phyloP scores from a whole-genome alignment of 2,329 filamentous ascomycete genomes.

The Zarea fungicola region DNA sequence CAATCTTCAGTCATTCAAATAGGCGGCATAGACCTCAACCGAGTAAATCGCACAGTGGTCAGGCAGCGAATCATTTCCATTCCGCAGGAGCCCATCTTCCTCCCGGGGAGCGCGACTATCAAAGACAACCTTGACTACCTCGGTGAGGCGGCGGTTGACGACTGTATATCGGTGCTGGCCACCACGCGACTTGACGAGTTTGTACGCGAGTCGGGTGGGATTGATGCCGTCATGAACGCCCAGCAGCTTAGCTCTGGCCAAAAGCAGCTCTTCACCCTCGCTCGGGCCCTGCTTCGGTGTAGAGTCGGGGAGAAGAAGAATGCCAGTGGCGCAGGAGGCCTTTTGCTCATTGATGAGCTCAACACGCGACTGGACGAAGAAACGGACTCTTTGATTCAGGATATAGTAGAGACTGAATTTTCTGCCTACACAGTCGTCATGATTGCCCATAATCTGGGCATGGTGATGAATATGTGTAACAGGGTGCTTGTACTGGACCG shows the following conservation, averaged over 20 bases:
- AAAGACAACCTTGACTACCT: slow-evolving; percentile 40
- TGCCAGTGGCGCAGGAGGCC: not conserved
- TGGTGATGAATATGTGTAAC: slow-evolving; percentile 61
- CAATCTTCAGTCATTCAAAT: slow-evolving; percentile 15
- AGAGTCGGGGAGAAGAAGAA: slow-evolving; percentile 21
- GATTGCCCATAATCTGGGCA: slow-evolving; percentile 49
- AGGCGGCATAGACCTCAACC: slow-evolving; percentile 34
- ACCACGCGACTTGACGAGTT: slow-evolving; percentile 29
- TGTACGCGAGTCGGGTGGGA: slow-evolving; percentile 29
- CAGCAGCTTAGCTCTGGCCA: slow-evolving; percentile 53
- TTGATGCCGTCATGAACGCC: slow-evolving; percentile 35
- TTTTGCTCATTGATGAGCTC: slow-evolving; percentile 3
- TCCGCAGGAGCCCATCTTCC: slow-evolving; percentile 50
- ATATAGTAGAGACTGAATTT: slow-evolving; percentile 26
- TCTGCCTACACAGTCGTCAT: slow-evolving; percentile 41
- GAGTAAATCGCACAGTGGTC: slow-evolving; percentile 36
- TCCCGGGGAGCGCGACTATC: slow-evolving; percentile 38
- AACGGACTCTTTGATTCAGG: slow-evolving; percentile 27
- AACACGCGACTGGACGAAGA: slow-evolving; percentile 24
- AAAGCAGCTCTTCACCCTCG: slow-evolving; percentile 59
- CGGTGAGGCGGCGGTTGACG: slow-evolving; percentile 22
- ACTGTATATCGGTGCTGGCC: slow-evolving; percentile 32
- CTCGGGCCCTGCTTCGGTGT: slow-evolving; percentile 48
- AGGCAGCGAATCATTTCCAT: slow-evolving; percentile 46
- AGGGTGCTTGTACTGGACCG: slow-evolving; percentile 60